Evolutionary conservation across 306 rosid genomes (phyloP).

Genomic region (Vicia faba): DNA sequence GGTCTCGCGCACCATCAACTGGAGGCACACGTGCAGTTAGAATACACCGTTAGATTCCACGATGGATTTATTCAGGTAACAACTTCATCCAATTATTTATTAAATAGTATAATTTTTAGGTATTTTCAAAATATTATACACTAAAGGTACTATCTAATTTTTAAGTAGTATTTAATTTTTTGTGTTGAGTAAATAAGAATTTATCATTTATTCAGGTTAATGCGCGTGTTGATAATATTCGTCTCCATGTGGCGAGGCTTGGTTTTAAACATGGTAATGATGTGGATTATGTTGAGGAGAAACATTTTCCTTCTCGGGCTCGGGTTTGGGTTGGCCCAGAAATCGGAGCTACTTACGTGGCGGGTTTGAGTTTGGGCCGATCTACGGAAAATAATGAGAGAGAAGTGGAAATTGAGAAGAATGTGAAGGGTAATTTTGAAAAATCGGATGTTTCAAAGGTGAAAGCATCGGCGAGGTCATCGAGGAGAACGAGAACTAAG

Average conservation of each 20-base stretch:
- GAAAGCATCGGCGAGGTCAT: slow-evolving; percentile 46
- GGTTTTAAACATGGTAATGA: slow-evolving; percentile 56
- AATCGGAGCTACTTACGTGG: slow-evolving; percentile 75
- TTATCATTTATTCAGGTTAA: slow-evolving; percentile 54
- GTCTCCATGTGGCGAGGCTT: slow-evolving; percentile 65
- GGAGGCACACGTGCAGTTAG: slow-evolving; percentile 79
- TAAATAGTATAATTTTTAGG: too few relatives aligned
- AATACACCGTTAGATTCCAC: slow-evolving; percentile 60
- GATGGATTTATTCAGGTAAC: slow-evolving; percentile 70
- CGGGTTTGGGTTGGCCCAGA: slow-evolving; percentile 90
- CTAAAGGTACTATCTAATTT: too few relatives aligned
- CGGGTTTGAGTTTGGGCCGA: slow-evolving; percentile 73
- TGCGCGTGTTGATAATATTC: slow-evolving; percentile 71
- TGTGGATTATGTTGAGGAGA: slow-evolving; percentile 64
- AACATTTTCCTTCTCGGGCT: slow-evolving; percentile 66
- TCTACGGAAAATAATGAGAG: slow-evolving; percentile 68
- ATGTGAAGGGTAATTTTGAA: slow-evolving; percentile 56
- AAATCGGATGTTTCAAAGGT: slow-evolving; percentile 44
- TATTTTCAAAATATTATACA: too few relatives aligned
- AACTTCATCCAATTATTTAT: too few relatives aligned
- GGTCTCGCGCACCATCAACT: slow-evolving; percentile 83
- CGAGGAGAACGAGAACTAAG: slow-evolving; percentile 45
- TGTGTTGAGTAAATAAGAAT: too few relatives aligned
- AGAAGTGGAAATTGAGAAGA: slow-evolving; percentile 60
- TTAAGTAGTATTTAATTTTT: too few relatives aligned